Evolutionary conservation across 139 green algal species (phyloP).

Genomic region (Coccomyxa sp.): DNA sequence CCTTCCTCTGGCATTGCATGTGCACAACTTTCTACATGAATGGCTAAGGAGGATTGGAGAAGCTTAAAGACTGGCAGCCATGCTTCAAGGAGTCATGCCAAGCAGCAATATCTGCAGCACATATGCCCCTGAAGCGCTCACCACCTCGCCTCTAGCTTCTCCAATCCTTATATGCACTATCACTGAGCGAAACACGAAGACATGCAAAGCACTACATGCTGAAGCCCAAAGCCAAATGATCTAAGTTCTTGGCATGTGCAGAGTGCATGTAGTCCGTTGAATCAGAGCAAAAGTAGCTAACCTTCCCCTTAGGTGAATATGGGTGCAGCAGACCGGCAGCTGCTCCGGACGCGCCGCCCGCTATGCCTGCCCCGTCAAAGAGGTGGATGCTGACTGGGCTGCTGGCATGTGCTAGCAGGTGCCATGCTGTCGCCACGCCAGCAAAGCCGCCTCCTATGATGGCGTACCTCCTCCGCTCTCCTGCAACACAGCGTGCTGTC

Average conservation of each 20-base stretch:
- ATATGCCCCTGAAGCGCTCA: not conserved
- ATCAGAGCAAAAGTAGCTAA: conserved; percentile 5
- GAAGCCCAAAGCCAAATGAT: not conserved
- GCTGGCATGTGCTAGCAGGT: conserved; percentile 44
- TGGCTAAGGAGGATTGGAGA: not conserved
- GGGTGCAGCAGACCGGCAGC: conserved; percentile 90
- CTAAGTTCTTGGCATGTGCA: not conserved
- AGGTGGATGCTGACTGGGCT: conserved; percentile 54
- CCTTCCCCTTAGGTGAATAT: conserved; percentile 71
- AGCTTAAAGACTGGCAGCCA: not conserved
- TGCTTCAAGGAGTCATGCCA: not conserved
- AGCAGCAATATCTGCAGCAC: not conserved
- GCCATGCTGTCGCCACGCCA: conserved; percentile 62
- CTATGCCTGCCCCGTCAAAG: conserved; percentile 70
- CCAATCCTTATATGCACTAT: not conserved
- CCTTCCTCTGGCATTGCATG: not conserved
- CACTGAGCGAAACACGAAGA: not conserved
- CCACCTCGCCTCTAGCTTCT: not conserved
- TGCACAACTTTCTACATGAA: not conserved
- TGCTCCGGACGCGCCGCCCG: conserved; percentile 74
- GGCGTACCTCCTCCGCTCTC: conserved; percentile 30
- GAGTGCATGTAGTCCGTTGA: not conserved
- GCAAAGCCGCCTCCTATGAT: conserved; percentile 81
- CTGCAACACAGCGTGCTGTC: not conserved
- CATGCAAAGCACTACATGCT: not conserved